Conservation (phyloP, 225 moss, liverwort and hornwort species). For the Asterella californica region DNA sequence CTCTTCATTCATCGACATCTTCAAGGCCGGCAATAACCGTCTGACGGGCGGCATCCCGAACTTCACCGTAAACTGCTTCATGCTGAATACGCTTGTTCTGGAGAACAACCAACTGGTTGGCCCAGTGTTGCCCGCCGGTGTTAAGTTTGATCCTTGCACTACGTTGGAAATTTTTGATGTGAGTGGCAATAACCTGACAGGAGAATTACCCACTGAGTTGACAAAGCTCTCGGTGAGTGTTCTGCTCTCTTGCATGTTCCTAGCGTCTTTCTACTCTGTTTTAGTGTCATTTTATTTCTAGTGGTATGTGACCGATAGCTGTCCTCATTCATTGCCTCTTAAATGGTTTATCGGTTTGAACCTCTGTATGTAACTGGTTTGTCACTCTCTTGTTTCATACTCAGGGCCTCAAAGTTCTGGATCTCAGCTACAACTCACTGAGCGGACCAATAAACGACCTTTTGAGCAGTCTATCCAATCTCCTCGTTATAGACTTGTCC, state of each 20-base stretch:
- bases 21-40: conserved; percentile 28
- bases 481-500: conserved; percentile 23
- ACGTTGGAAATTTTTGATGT: conserved; percentile 27
- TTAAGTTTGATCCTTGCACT: not conserved
- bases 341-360: not conserved
- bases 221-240: conserved; percentile 8
- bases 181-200: conserved; percentile 26
- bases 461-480: conserved; percentile 6
- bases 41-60: conserved; percentile 20
- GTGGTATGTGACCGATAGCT: no score
- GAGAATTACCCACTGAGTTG: conserved; percentile 10
- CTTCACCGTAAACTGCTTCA: not conserved
- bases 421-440: conserved; percentile 28
- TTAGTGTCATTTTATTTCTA: no score
- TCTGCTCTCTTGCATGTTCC: not conserved
- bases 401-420: conserved; percentile 25
- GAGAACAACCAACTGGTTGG: conserved; percentile 27
- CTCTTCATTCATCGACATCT: not conserved
- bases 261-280: not conserved
- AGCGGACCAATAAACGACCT: conserved; percentile 5
- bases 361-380: not conserved
- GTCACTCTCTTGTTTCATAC: not conserved
- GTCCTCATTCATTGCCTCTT: not conserved
- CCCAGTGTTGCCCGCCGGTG: not conserved
- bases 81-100: conserved; percentile 14